Evolutionary conservation across 75 land plant genomes (phyloP).

Genomic region (Cupressus sempervirens): DNA sequence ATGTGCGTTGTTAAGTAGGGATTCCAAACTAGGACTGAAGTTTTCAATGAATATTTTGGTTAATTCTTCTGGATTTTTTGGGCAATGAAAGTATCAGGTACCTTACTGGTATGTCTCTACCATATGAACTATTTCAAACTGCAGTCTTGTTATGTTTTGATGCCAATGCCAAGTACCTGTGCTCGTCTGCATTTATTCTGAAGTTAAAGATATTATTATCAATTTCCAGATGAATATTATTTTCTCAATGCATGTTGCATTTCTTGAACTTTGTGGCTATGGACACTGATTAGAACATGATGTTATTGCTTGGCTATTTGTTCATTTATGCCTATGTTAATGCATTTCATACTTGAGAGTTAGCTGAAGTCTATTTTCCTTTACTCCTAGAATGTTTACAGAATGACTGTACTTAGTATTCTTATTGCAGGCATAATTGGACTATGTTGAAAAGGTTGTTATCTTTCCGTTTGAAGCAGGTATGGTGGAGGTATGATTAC

Average conservation of each 20-base stretch:
- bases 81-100: not conserved
- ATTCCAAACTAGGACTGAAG: not conserved
- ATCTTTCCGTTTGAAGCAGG: constrained; percentile 79
- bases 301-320: not conserved
- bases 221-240: not conserved
- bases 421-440: constrained; percentile 68
- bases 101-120: not conserved
- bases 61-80: not conserved
- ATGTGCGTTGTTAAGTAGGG: not conserved
- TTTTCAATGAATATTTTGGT: not conserved
- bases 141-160: not conserved
- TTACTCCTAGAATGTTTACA: not conserved
- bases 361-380: not conserved
- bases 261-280: not conserved
- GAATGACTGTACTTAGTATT: not conserved
- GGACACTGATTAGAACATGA: not conserved
- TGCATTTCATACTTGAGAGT: not conserved
- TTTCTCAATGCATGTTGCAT: not conserved
- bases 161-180: not conserved
- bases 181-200: not conserved
- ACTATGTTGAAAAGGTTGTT: constrained; percentile 44
- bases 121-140: not conserved
- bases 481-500: constrained; percentile 54
- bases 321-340: not conserved
- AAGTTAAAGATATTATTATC: not conserved